Conservation (phyloP, 495 filamentous ascomycete species). For the Astrothelium subdiscretum region DNA sequence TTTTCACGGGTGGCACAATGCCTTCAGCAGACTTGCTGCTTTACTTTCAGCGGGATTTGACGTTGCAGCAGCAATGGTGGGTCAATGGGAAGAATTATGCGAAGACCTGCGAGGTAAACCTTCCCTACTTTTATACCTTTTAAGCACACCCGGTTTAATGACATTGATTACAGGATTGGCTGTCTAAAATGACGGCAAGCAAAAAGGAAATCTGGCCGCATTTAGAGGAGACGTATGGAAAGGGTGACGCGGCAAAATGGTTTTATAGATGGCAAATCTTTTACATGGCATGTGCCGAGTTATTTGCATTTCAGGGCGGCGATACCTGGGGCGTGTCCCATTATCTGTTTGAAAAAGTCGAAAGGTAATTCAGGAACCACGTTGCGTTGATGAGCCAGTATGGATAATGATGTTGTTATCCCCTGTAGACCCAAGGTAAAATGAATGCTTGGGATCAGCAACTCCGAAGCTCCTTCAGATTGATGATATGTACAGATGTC, state of each 20-base stretch:
- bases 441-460: not conserved
- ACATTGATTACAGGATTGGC: slow-evolving; percentile 36
- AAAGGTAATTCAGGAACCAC: not conserved
- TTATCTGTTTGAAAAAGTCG: slow-evolving; percentile 47
- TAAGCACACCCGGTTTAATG: slow-evolving; percentile 21
- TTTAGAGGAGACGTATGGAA: slow-evolving; percentile 48
- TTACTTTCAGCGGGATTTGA: slow-evolving; percentile 52
- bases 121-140: not conserved
- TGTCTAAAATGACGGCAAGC: slow-evolving; percentile 39
- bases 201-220: slow-evolving; percentile 46
- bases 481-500: not conserved
- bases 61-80: slow-evolving; percentile 51
- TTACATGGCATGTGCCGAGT: slow-evolving; percentile 55
- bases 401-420: not conserved
- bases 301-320: slow-evolving; percentile 49
- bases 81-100: slow-evolving; percentile 52
- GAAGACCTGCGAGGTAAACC: slow-evolving; percentile 49
- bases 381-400: not conserved
- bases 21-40: slow-evolving; percentile 51
- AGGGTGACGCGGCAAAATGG: slow-evolving; percentile 42
- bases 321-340: slow-evolving; percentile 54
- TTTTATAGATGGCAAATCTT: slow-evolving; percentile 58
- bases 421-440: not conserved
- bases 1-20: slow-evolving; percentile 63
- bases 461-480: not conserved